Evolutionary conservation across 768 basidiomycete species (phyloP).

Genomic region (Phaffia australis): DNA sequence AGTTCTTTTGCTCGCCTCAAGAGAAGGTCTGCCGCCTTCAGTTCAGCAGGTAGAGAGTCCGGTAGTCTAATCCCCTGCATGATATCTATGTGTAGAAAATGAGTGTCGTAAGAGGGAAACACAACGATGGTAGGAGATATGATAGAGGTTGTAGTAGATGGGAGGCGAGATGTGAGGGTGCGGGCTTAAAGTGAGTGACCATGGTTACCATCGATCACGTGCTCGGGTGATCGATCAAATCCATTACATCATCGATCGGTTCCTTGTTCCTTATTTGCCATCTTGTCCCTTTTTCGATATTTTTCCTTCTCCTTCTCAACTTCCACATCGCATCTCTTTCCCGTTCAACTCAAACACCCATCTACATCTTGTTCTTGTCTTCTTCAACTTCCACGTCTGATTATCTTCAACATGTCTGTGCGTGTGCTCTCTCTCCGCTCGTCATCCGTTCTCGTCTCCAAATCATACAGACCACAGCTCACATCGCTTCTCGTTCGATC

Average conservation of each 20-base stretch:
- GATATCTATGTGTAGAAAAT: not conserved
- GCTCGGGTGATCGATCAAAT: too few relatives aligned
- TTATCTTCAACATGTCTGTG: too few relatives aligned
- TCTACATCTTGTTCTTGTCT: not conserved
- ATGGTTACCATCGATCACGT: too few relatives aligned
- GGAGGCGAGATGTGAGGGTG: too few relatives aligned
- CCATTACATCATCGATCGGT: too few relatives aligned
- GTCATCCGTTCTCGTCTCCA: not conserved
- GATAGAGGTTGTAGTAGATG: too few relatives aligned
- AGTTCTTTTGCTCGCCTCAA: slow-evolving; percentile 86
- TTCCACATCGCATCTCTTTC: not conserved
- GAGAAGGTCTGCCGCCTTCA: slow-evolving; percentile 57
- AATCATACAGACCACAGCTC: not conserved
- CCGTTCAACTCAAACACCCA: not conserved
- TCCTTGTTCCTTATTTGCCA: too few relatives aligned
- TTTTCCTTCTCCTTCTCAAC: not conserved
- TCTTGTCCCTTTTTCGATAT: too few relatives aligned
- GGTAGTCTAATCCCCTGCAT: slow-evolving; percentile 21
- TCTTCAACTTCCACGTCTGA: not conserved
- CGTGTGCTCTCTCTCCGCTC: not conserved
- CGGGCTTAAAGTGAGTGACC: too few relatives aligned
- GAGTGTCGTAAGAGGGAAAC: not conserved
- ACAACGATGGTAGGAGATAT: too few relatives aligned
- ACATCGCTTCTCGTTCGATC: not conserved
- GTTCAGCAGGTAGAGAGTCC: slow-evolving; percentile 31